Evolutionary conservation across 176 grass and related monocot species (phyloP), one percentile per base, ranked within the genome.

Genomic region (Eleusine indica): DNA sequence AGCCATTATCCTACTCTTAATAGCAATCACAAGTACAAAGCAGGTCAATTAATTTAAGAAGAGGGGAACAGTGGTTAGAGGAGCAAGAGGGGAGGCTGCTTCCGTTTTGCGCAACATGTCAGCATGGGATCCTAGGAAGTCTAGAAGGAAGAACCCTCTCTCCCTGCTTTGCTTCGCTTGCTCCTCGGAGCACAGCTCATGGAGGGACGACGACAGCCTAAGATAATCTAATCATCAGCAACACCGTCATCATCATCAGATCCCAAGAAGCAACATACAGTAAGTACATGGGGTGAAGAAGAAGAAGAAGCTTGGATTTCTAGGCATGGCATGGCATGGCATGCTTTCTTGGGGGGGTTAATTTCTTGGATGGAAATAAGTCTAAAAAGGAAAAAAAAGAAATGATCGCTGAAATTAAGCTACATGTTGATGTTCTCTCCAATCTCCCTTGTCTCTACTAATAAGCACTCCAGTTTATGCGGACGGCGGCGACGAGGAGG

Each of bases 321-420:
- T 85, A 89, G 70, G 62, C 86, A 78, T 68, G 81, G 71, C 61
- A 78, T 68, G 81, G 71, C 61, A 44, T 37, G 76, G 79, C 79
- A 67, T 73, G 74, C 84, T 83, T 83, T 83, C 84, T 86, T 75
- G 68, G 75, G 88, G 88, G 88, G 88, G 88, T 87, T 87, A 90
- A 90, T 90, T 89, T 90, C 88, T 86, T 82, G 70, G 88, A 54
- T 68, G 68, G 30, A 15, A 69, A 47, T 47, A 47, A 63, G 42
- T 8, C 87, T 90, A 90, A 71, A 79, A 37, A 71, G 49, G 32
- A 35, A 35, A 35, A 35, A 18, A 37, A 89, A 46, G 67, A 70
- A 89, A 86, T 86, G 74, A 79, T 90, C 84, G 25, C 84, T 70
- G 88, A 75, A 87, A 82, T 82, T 71, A 82, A 83, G 84, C 88